Percentiles rank a stretch among this genome's conserved stretches.
Evolutionary conservation across 1,139 yeast species (phyloP).

Genomic region (Candida sojae): DNA sequence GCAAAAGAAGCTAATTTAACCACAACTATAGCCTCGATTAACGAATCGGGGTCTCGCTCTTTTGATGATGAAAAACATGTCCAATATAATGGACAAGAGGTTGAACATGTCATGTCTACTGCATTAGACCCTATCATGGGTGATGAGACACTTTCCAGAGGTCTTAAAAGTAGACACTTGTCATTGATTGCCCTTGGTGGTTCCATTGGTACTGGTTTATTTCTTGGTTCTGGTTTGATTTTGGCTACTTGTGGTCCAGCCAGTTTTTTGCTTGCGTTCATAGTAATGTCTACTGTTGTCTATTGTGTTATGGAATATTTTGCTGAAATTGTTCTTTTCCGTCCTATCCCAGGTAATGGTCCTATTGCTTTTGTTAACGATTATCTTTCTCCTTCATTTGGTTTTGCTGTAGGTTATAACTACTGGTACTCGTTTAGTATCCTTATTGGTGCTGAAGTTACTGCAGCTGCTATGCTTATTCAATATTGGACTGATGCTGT

Average conservation of each 20-base stretch:
- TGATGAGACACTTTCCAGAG: conserved; percentile 29
- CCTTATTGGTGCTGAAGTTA: conserved; percentile 51
- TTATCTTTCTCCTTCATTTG: conserved; percentile 37
- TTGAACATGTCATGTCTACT: background rate
- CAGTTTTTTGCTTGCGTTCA: conserved; percentile 46
- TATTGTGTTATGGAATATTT: conserved; percentile 58
- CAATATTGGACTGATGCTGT: conserved; percentile 58
- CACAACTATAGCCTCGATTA: background rate
- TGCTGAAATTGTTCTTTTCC: conserved; percentile 63
- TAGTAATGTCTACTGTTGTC: conserved; percentile 52
- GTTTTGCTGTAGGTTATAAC: conserved; percentile 51
- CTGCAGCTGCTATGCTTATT: conserved; percentile 54
- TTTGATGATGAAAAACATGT: background rate
- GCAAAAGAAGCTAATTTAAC: background rate
- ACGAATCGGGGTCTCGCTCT: background rate
- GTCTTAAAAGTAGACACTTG: conserved; percentile 39
- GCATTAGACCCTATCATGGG: background rate
- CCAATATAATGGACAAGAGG: background rate
- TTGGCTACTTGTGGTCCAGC: conserved; percentile 53
- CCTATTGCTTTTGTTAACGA: conserved; percentile 40
- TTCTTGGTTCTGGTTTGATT: conserved; percentile 51
- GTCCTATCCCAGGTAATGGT: conserved; percentile 53
- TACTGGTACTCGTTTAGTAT: conserved; percentile 53
- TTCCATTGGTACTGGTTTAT: conserved; percentile 44
- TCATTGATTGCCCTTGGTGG: conserved; percentile 43